Conservation (phyloP, 139 green algal species). For the Ettlia oleoabundans region DNA sequence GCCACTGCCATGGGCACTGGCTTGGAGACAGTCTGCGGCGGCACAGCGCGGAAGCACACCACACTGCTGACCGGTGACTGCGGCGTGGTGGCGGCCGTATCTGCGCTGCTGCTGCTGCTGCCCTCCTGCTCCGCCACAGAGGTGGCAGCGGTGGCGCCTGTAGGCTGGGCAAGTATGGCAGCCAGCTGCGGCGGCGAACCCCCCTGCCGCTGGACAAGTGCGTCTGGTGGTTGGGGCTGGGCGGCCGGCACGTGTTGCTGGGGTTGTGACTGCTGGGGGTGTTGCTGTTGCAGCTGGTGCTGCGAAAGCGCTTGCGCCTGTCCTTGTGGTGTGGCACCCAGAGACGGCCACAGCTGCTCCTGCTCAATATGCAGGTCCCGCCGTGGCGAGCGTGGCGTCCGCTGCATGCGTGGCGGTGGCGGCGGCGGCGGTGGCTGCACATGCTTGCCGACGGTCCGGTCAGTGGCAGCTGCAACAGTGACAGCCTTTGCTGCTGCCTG, state of each 20-base stretch:
- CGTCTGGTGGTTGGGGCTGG: no score
- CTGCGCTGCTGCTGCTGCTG: conserved; percentile 37
- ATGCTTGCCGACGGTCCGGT: not conserved
- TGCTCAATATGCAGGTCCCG: conserved; percentile 37
- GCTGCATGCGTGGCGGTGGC: not conserved
- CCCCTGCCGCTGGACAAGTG: no score
- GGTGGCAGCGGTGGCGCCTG: not conserved
- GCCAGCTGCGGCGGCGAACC: conserved; percentile 2
- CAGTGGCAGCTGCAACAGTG: not conserved
- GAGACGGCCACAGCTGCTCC: conserved; percentile 39
- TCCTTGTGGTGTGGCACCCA: not conserved
- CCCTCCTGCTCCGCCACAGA: not conserved
- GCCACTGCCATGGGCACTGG: not conserved
- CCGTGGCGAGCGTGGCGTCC: conserved; percentile 11
- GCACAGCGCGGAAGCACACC: conserved; percentile 17
- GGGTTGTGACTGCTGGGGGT: conserved; percentile 8
- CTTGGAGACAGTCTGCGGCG: not conserved
- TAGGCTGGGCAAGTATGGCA: conserved; percentile 6
- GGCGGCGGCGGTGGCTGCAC: conserved; percentile 1
- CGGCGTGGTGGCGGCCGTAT: conserved; percentile 29
- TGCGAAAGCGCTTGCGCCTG: not conserved
- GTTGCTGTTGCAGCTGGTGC: not conserved
- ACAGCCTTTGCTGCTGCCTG: not conserved
- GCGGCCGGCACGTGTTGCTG: no score
- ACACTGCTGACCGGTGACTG: conserved; percentile 37